Evolutionary conservation across 371 early-diverging fungal species (phyloP).

Genomic region (Mortierella sp.): DNA sequence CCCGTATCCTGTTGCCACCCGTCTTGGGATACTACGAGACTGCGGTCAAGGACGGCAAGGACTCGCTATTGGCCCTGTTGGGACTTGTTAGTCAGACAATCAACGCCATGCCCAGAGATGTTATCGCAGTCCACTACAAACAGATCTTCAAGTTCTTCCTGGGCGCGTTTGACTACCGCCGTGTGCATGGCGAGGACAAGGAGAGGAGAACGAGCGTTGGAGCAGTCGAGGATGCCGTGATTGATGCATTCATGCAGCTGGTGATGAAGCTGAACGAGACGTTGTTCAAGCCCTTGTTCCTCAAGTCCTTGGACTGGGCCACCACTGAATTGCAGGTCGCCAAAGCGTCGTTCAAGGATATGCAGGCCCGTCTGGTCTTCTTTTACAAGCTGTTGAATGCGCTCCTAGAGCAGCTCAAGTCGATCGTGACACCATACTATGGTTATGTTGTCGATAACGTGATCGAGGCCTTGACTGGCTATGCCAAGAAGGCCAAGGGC

Average conservation of each 20-base stretch:
- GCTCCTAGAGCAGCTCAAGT: slow-evolving; percentile 82
- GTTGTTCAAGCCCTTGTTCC: slow-evolving; percentile 92
- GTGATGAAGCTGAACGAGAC: slow-evolving; percentile 94
- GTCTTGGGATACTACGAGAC: slow-evolving; percentile 72
- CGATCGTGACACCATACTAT: slow-evolving; percentile 89
- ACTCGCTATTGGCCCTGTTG: slow-evolving; percentile 63
- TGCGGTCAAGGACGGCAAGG: slow-evolving; percentile 67
- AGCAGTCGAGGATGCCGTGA: slow-evolving; percentile 73
- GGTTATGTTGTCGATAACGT: slow-evolving; percentile 81
- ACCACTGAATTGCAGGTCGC: slow-evolving; percentile 65
- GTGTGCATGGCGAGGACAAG: slow-evolving; percentile 48
- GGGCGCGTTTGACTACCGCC: slow-evolving; percentile 76
- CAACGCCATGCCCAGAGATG: slow-evolving; percentile 70
- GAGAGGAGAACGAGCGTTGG: slow-evolving; percentile 57
- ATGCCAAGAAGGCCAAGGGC: slow-evolving; percentile 48
- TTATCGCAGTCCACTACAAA: slow-evolving; percentile 77
- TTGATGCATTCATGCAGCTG: slow-evolving; percentile 81
- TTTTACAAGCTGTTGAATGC: slow-evolving; percentile 83
- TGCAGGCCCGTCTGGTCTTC: slow-evolving; percentile 72
- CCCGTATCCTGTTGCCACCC: slow-evolving; percentile 76
- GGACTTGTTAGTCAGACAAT: slow-evolving; percentile 75
- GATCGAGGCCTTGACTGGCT: slow-evolving; percentile 67
- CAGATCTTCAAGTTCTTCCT: slow-evolving; percentile 89
- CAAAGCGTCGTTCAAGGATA: slow-evolving; percentile 54
- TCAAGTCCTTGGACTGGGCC: slow-evolving; percentile 93